These are phyloP conservation scores for Trametopsis cervina DNA, from an alignment of 768 basidiomycete genomes.

Conservation along the genomic window DNA sequence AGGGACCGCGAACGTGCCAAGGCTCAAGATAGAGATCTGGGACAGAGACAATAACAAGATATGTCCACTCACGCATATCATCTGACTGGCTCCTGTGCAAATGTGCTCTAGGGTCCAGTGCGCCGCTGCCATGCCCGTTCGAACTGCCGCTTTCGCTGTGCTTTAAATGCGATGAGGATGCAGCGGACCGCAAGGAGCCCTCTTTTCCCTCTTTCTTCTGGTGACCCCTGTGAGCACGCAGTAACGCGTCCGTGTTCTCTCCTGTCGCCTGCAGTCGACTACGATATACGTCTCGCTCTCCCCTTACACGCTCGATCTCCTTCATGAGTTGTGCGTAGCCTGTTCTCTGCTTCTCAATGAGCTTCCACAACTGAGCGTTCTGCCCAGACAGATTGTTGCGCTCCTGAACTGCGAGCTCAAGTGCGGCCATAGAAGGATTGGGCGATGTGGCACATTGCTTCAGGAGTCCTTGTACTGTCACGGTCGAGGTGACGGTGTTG, in stretches of 20 bases:
- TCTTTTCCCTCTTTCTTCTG: slow-evolving; percentile 25
- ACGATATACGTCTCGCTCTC: slow-evolving; percentile 65
- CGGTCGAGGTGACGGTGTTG: slow-evolving; percentile 24
- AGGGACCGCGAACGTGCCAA: background rate
- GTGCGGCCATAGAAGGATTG: slow-evolving; percentile 51
- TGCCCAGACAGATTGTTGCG: slow-evolving; percentile 75
- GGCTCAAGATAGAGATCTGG: background rate
- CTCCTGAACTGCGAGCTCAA: slow-evolving; percentile 74
- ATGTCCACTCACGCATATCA: slow-evolving; percentile 25
- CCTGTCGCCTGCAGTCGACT: slow-evolving; percentile 26
- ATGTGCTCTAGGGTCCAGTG: slow-evolving; percentile 21
- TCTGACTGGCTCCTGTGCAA: slow-evolving; percentile 26
- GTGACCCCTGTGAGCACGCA: slow-evolving; percentile 23
- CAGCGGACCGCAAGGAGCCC: slow-evolving; percentile 21
- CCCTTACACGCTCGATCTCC: slow-evolving; percentile 78
- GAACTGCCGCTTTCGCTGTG: slow-evolving; percentile 16
- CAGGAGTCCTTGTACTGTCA: slow-evolving; percentile 50
- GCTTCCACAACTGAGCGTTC: slow-evolving; percentile 90
- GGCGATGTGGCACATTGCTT: slow-evolving; percentile 42
- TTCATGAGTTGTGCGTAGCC: slow-evolving; percentile 77
- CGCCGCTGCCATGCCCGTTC: slow-evolving; percentile 4
- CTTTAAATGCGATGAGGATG: slow-evolving; percentile 25
- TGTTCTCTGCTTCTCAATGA: slow-evolving; percentile 85
- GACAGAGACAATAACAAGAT: background rate
- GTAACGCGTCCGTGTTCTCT: slow-evolving; percentile 41